Evolutionary conservation across 495 filamentous ascomycete species (phyloP).

Genomic region (Stereocaulon alpinum): DNA sequence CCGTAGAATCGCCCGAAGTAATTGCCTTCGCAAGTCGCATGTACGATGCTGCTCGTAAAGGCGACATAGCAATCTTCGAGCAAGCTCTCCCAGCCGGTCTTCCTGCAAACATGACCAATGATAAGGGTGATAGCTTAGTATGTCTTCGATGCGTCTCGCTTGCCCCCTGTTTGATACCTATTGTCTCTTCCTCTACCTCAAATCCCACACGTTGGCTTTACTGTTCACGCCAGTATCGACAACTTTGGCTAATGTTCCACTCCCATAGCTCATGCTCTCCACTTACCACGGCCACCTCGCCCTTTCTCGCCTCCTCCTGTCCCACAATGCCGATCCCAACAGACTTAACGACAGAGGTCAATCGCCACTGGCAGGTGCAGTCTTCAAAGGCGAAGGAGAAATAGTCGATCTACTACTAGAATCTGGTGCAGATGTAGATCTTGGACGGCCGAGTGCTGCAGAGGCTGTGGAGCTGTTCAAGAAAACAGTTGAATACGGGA

Average conservation of each 20-base stretch:
- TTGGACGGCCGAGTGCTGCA: slow-evolving; percentile 38
- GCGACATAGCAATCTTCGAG: slow-evolving; percentile 36
- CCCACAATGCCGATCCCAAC: slow-evolving; percentile 43
- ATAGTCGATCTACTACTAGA: slow-evolving; percentile 28
- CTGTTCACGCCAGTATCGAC: background rate
- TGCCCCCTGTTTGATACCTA: background rate
- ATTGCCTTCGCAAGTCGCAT: slow-evolving; percentile 41
- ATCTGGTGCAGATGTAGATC: slow-evolving; percentile 41
- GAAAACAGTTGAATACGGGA: slow-evolving; percentile 37
- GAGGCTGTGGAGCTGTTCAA: slow-evolving; percentile 41
- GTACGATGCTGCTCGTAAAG: slow-evolving; percentile 42
- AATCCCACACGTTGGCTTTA: background rate
- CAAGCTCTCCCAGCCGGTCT: slow-evolving; percentile 42
- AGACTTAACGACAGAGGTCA: slow-evolving; percentile 43
- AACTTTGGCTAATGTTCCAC: background rate
- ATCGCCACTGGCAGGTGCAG: slow-evolving; percentile 43
- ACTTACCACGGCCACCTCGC: slow-evolving; percentile 44
- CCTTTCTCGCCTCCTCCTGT: slow-evolving; percentile 39
- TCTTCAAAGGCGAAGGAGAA: slow-evolving; percentile 44
- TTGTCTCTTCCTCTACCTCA: too few species aligned
- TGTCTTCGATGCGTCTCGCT: slow-evolving; percentile 2
- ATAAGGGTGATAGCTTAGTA: slow-evolving; percentile 46
- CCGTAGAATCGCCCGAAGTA: slow-evolving; percentile 33
- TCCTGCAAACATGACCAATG: slow-evolving; percentile 44
- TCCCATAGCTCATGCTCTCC: slow-evolving; percentile 40